Evolutionary conservation across 352 stramenopile species (phyloP).

Genomic region (Stephanocyclus meneghinianus): DNA sequence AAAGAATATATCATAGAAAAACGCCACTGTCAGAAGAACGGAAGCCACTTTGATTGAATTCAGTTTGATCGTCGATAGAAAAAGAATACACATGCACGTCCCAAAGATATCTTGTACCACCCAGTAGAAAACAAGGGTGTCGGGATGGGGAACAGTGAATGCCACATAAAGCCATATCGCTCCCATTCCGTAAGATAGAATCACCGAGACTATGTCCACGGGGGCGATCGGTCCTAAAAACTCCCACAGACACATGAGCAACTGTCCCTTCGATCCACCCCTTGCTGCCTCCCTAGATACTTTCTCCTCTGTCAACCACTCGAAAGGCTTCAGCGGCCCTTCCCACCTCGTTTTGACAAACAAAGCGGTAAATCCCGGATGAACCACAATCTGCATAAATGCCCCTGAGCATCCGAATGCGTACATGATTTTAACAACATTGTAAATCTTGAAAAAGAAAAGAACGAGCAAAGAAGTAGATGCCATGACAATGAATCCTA

Average conservation of each 20-base stretch:
- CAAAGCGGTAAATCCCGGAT: conserved; percentile 51
- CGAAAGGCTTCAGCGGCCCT: conserved; percentile 17
- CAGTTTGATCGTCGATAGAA: conserved; percentile 89
- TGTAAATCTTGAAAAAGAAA: conserved; percentile 88
- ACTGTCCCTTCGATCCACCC: conserved; percentile 29
- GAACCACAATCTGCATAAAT: conserved; percentile 70
- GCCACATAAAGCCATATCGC: conserved; percentile 70
- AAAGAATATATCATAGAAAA: conserved; percentile 96
- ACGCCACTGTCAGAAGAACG: conserved; percentile 89
- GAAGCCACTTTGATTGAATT: conserved; percentile 90
- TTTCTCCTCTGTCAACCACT: conserved; percentile 41
- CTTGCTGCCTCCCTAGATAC: conserved; percentile 14
- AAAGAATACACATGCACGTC: conserved; percentile 91
- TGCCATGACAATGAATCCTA: conserved; percentile 89
- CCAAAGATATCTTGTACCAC: conserved; percentile 92
- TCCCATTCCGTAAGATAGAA: conserved; percentile 50
- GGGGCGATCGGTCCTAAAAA: conserved; percentile 40
- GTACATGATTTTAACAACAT: conserved; percentile 87
- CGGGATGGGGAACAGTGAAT: conserved; percentile 83
- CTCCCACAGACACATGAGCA: conserved; percentile 33
- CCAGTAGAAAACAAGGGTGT: conserved; percentile 84
- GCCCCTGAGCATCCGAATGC: conserved; percentile 81
- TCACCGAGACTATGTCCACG: conserved; percentile 50
- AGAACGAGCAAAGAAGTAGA: conserved; percentile 89
- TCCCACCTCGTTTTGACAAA: conserved; percentile 35